Evolutionary conservation across 352 stramenopile genomes (phyloP).

Genomic region (Plasmopara muralis): DNA sequence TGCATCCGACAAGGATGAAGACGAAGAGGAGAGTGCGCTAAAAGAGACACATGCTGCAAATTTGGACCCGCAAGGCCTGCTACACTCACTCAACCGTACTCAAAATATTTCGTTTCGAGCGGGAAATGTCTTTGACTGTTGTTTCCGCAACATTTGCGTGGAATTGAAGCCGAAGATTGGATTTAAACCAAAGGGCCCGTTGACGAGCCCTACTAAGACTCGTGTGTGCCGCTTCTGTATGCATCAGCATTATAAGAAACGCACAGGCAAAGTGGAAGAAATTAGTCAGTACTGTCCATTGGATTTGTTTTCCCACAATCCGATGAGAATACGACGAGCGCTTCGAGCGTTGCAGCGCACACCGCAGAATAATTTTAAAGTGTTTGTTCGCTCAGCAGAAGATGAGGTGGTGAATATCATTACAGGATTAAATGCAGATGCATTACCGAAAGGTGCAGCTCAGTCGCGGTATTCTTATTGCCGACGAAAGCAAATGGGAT

Average conservation of each 20-base stretch:
- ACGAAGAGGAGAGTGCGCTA: constrained; percentile 17
- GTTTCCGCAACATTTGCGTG: constrained; percentile 80
- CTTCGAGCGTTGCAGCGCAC: constrained; percentile 64
- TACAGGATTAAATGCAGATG: constrained; percentile 59
- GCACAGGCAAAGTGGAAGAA: constrained; percentile 64
- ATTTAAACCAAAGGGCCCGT: constrained; percentile 53
- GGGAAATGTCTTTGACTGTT: constrained; percentile 77
- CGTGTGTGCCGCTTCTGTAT: constrained; percentile 81
- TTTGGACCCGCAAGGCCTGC: constrained; percentile 1
- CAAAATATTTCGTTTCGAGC: constrained; percentile 34
- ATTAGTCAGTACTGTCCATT: constrained; percentile 81
- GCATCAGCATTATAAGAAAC: constrained; percentile 84
- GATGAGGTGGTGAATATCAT: constrained; percentile 77
- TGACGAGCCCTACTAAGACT: constrained; percentile 55
- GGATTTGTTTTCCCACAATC: constrained; percentile 73
- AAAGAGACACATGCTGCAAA: constrained; percentile 10
- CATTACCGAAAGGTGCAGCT: constrained; percentile 56
- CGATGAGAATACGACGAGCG: constrained; percentile 43
- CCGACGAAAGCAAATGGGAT: constrained; percentile 66
- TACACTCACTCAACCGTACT: constrained; percentile 13
- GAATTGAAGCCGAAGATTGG: constrained; percentile 87
- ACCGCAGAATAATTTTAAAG: constrained; percentile 88
- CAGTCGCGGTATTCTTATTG: constrained; percentile 67
- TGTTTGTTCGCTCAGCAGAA: constrained; percentile 78
- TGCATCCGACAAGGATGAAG: constrained; percentile 28